Evolutionary conservation across 345 rosid species (phyloP), one percentile per base, ranked within the genome.

Genomic region (Syzygium grande): DNA sequence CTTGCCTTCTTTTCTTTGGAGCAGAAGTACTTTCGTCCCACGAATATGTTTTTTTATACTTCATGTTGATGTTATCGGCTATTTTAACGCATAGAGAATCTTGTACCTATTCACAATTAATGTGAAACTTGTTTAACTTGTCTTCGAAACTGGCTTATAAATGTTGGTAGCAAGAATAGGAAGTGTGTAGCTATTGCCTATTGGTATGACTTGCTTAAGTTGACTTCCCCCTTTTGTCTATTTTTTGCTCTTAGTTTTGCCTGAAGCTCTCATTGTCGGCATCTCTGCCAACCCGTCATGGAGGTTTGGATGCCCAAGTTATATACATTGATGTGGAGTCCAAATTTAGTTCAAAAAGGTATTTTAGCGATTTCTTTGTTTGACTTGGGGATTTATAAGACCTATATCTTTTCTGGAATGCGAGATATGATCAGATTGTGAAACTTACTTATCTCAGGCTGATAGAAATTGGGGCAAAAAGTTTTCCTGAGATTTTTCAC

Each of bases 341-440:
- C 87, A 97, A 94, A 90, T 97, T 97, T 90, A 93, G 95, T 90
- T 94, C 98, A 59, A 93, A 93, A 92, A 94, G 99, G 99, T 96
- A 87, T 23, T 77, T 83, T 34, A 13, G n/a, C 2, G 16, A 84
- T 84, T n/a, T 65, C 51, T 83, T 52, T 84, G 87, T 25, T 86
- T 86, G 17, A 11, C 16, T 22, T 41, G 23, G 49, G 54, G 65
- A 77, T 53, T 38, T 53, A 6, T 53, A 54, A 7, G 43, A 29
- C 80, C 78, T 84, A 85, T n/a, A 59, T 52, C 17, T 46, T 51
- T 78, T 87, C 25, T 15, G 27, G 12, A 84, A 53, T 65, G 29
- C 17, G 38, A 13, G 51, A 65, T 8, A 78, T 54, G 49, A 78
- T 54, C 13, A 51, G 38, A 19, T 87, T 53, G 25, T 88, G 43